Percentiles rank a stretch among this genome's conserved stretches.
These are phyloP conservation scores for Epithele typhae DNA, from an alignment of 768 basidiomycete species.

Conservation along the genomic window DNA sequence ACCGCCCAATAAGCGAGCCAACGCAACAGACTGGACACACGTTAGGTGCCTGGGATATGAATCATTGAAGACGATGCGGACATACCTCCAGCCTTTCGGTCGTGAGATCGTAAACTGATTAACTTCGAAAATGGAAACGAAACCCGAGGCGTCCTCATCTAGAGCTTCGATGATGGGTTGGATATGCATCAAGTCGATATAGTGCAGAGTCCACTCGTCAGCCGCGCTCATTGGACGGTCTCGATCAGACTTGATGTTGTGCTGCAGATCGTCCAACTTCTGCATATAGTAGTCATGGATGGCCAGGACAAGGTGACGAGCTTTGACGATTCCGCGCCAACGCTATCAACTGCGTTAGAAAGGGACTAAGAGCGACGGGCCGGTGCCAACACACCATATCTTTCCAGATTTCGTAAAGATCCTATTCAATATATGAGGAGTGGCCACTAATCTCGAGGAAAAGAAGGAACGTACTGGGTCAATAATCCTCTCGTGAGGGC, in stretches of 20 bases:
- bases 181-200: slow-evolving; percentile 27
- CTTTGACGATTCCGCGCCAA: slow-evolving; percentile 51
- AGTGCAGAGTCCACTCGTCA: slow-evolving; percentile 31
- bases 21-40: slow-evolving; percentile 19
- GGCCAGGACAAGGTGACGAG: slow-evolving; percentile 42
- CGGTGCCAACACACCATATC: slow-evolving; percentile 38
- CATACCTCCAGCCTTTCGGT: slow-evolving; percentile 30
- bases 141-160: slow-evolving; percentile 36
- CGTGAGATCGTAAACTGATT: slow-evolving; percentile 27
- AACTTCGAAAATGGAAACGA: slow-evolving; percentile 28
- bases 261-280: slow-evolving; percentile 8
- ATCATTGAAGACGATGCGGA: neutral
- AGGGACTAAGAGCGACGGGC: neutral
- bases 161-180: slow-evolving; percentile 33
- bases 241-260: neutral
- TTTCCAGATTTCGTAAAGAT: slow-evolving; percentile 45
- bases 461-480: slow-evolving; percentile 4
- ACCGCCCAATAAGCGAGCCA: slow-evolving; percentile 33
- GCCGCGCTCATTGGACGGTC: neutral
- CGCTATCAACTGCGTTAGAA: slow-evolving; percentile 26
- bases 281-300: slow-evolving; percentile 33
- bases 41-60: no score
- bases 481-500: slow-evolving; percentile 1
- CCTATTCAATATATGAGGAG: slow-evolving; percentile 26
- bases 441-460: neutral